Evolutionary conservation across 192 early-diverging fungal species (phyloP), one percentile per base, ranked within the genome.

Genomic region (Fimicolochytrium jonesii): DNA sequence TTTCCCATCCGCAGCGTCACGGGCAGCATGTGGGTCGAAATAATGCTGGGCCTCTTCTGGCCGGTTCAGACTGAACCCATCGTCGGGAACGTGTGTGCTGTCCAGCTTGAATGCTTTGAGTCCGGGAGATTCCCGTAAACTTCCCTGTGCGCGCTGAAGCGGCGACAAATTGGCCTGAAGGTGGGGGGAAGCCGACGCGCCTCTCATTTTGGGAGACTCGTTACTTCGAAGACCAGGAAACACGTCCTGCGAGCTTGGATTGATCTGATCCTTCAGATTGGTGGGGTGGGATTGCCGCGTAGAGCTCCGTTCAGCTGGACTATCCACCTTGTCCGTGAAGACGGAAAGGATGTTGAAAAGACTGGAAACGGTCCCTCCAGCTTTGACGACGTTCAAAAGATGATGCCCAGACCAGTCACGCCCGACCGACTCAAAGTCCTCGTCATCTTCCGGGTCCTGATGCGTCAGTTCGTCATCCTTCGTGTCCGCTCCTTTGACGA

Each of bases 291-390:
- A 6, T 56, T 37, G 2, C 6, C 22, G 11, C 18, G 62, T 25
- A 37, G 11, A 13, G 32, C 52, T 20, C 39, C 41, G 9, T 41
- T 54, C 9, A 18, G n/a, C 35, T 15, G 59, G 9, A 17, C n/a
- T 43, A 23, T 66, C 51, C 39, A 79, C 31, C 46, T 85, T 84
- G 41, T 92, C 89, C 0, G 91, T 89, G 59, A 99, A 92, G 49
- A 97, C 79, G 5, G 86, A 84, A 20, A 99, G 77, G 56, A 99
- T 95, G 0, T 88, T 87, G 73, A 98, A 97, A 45, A 99, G 66
- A 53, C 91, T 93, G 7, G 92, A 92, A 5, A 99, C 87, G 0
- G 93, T 90, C 13, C 90, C 91, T 6, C 95, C 96, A 6, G 86
- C 73, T n/a, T 84, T 83, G 22, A 99, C 93, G 48, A 91, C 89